A percentile compares a stretch with the other conserved stretches of the same genome.
These are phyloP conservation scores for Tylopilus plumbeoviolaceoides DNA, from an alignment of 768 basidiomycete species.

Conservation along the genomic window DNA sequence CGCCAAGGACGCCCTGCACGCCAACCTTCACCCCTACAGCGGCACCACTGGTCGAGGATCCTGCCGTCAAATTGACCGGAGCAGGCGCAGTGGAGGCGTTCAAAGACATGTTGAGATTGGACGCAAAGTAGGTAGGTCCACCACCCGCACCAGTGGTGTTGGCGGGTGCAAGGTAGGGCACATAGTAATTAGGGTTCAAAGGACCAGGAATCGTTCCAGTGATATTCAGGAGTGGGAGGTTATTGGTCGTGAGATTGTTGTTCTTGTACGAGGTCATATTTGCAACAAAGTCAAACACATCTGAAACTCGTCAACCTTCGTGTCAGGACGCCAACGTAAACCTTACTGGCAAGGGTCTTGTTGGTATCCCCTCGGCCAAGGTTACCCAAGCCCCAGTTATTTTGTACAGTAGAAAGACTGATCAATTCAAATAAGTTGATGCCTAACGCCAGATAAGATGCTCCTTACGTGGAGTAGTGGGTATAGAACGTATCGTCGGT, in stretches of 20 bases:
- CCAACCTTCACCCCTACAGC: neutral
- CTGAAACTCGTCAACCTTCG: constrained; percentile 20
- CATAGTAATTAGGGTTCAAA: constrained; percentile 37
- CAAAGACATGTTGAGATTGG: constrained; percentile 32
- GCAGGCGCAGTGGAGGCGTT: constrained; percentile 32
- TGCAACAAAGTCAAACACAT: constrained; percentile 53
- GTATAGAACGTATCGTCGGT: constrained; percentile 54
- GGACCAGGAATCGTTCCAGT: constrained; percentile 42
- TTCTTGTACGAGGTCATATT: constrained; percentile 40
- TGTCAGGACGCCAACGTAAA: neutral
- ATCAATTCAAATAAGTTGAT: neutral
- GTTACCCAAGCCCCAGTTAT: constrained; percentile 59
- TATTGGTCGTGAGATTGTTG: constrained; percentile 29
- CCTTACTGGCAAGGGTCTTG: constrained; percentile 30
- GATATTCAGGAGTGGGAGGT: constrained; percentile 37
- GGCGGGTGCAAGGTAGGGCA: constrained; percentile 43
- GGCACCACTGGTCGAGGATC: constrained; percentile 2
- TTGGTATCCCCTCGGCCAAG: constrained; percentile 59
- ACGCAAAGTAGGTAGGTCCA: constrained; percentile 37
- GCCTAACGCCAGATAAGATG: neutral
- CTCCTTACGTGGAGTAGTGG: constrained; percentile 47
- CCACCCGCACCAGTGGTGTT: constrained; percentile 39
- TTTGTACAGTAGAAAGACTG: constrained; percentile 49
- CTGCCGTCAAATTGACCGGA: constrained; percentile 39
- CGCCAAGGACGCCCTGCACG: constrained; percentile 8